A percentile compares a stretch with the other conserved stretches of the same genome.
Evolutionary conservation across 805 yeast species (phyloP).

Genomic region (Ogataea nakhonphanomensis): DNA sequence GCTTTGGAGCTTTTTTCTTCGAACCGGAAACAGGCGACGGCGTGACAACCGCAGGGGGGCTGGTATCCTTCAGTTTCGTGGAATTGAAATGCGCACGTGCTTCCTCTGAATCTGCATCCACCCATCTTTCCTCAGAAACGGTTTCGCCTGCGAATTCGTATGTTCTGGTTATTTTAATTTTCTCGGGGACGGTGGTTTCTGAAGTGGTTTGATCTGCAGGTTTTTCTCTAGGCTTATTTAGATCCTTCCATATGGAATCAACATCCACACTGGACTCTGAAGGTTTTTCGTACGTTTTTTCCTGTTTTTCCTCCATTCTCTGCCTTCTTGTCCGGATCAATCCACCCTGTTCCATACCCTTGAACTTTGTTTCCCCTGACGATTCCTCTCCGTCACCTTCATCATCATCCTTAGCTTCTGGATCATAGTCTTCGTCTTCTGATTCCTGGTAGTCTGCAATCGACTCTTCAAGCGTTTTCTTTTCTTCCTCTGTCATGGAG

Average conservation of each 20-base stretch:
- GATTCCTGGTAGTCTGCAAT: slow-evolving; percentile 51
- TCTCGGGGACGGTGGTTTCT: slow-evolving; percentile 31
- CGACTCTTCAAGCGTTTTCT: slow-evolving; percentile 18
- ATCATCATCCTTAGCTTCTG: slow-evolving; percentile 35
- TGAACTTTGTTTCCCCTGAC: slow-evolving; percentile 38
- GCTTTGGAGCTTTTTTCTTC: slow-evolving; percentile 37
- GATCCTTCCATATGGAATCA: slow-evolving; percentile 51
- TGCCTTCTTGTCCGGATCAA: slow-evolving; percentile 69
- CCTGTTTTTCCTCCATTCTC: slow-evolving; percentile 37
- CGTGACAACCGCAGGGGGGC: slow-evolving; percentile 5
- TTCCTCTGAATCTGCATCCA: slow-evolving; percentile 75
- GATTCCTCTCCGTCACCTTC: slow-evolving; percentile 36
- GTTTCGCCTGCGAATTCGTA: slow-evolving; percentile 90
- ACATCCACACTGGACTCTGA: slow-evolving; percentile 37
- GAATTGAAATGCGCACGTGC: slow-evolving; percentile 77
- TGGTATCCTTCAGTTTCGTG: slow-evolving; percentile 26
- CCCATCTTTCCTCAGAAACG: slow-evolving; percentile 73
- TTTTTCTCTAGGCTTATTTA: slow-evolving; percentile 35
- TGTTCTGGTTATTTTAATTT: slow-evolving; percentile 67
- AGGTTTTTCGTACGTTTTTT: slow-evolving; percentile 19
- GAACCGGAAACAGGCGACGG: background rate
- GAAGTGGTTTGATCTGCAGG: background rate
- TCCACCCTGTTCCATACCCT: slow-evolving; percentile 59
- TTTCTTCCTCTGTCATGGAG: slow-evolving; percentile 8
- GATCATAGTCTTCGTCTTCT: slow-evolving; percentile 56